phyloP scores from a whole-genome alignment of 805 yeast genomes.

The Ogataea methanolica region DNA sequence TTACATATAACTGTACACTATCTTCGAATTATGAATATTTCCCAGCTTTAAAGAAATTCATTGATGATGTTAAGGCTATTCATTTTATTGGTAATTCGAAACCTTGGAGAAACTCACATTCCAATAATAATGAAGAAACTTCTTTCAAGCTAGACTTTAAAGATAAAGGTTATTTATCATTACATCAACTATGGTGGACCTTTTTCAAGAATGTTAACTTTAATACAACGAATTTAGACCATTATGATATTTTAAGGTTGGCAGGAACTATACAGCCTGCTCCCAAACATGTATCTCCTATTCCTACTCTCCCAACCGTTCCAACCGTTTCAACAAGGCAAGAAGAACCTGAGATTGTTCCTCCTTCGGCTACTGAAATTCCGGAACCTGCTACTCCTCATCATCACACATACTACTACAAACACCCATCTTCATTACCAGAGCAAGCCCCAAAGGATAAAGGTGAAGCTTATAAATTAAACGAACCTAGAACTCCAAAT shows the following conservation, averaged over 20 bases:
- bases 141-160: constrained; percentile 11
- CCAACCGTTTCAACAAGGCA: not conserved
- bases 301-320: not conserved
- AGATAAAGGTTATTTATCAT: constrained; percentile 13
- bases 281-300: not conserved
- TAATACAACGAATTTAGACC: constrained; percentile 4
- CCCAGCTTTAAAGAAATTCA: constrained; percentile 28
- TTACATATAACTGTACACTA: constrained; percentile 76
- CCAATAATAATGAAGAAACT: not conserved
- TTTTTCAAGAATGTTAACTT: constrained; percentile 7
- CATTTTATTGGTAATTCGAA: constrained; percentile 71
- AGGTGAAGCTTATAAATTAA: constrained; percentile 32
- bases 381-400: not conserved
- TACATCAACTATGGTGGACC: constrained; percentile 28
- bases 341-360: too few species aligned
- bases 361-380: not conserved
- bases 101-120: constrained; percentile 23
- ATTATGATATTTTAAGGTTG: constrained; percentile 15
- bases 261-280: constrained; percentile 21
- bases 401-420: constrained; percentile 16
- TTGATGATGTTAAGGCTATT: constrained; percentile 41
- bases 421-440: constrained; percentile 23
- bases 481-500: constrained; percentile 19
- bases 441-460: constrained; percentile 14
- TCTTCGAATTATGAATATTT: constrained; percentile 31